A percentile compares a stretch with the other conserved stretches of the same genome.
Evolutionary conservation across 108 stramenopile genomes (phyloP).

Genomic region (Nannochloropsis granulata): DNA sequence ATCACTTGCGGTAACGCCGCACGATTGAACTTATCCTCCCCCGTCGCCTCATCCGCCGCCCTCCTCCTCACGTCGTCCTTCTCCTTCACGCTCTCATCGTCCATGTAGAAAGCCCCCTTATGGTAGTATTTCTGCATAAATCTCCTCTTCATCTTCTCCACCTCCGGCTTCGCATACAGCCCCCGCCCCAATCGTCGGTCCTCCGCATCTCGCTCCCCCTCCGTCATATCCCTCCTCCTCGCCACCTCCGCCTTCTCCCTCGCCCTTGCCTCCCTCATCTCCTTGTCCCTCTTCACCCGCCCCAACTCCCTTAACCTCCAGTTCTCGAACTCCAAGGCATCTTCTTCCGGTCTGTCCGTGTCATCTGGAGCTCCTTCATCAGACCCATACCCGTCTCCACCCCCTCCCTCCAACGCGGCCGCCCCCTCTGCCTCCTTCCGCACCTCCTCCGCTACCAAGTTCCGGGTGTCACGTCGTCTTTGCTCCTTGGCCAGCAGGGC

Average conservation of each 20-base stretch:
- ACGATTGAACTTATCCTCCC: slow-evolving; percentile 69
- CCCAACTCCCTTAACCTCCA: slow-evolving; percentile 43
- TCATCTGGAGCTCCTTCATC: slow-evolving; percentile 35
- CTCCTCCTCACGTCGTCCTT: slow-evolving; percentile 65
- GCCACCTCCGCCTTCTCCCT: slow-evolving; percentile 48
- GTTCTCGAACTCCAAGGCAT: slow-evolving; percentile 39
- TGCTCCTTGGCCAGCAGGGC: neutral
- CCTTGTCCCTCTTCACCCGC: slow-evolving; percentile 44
- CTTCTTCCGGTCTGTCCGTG: slow-evolving; percentile 35
- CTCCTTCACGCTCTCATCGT: slow-evolving; percentile 62
- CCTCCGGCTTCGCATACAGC: slow-evolving; percentile 2
- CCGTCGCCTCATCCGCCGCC: slow-evolving; percentile 64
- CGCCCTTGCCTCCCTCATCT: slow-evolving; percentile 37
- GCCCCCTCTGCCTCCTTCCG: slow-evolving; percentile 12
- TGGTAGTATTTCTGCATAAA: slow-evolving; percentile 86
- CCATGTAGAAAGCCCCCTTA: slow-evolving; percentile 96
- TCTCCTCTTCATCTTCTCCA: slow-evolving; percentile 29
- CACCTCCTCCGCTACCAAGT: slow-evolving; percentile 7
- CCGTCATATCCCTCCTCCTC: slow-evolving; percentile 65
- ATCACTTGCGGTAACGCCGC: slow-evolving; percentile 68
- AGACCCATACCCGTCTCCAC: slow-evolving; percentile 18
- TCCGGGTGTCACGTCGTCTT: neutral
- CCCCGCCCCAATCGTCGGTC: slow-evolving; percentile 48
- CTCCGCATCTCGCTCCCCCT: slow-evolving; percentile 65
- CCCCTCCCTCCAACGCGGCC: neutral